These are phyloP conservation scores for Diospyros lotus DNA, from an alignment of 148 eudicot species.

Conservation along the genomic window DNA sequence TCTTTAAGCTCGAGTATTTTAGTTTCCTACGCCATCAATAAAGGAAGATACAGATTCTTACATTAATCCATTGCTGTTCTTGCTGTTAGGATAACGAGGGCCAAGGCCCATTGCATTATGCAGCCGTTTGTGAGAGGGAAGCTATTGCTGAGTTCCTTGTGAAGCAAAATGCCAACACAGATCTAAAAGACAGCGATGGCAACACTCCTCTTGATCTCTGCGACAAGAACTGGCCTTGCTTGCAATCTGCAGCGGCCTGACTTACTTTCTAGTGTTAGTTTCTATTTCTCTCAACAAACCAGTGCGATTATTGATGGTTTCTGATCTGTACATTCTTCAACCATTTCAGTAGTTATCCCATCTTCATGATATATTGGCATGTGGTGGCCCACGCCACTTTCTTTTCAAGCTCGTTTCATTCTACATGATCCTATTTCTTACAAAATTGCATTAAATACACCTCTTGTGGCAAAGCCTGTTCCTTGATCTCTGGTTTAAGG, in stretches of 20 bases:
- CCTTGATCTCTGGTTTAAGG: too few relatives aligned
- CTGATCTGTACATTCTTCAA: slow-evolving; percentile 11
- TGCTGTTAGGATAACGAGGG: slow-evolving; percentile 79
- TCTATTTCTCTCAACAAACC: not conserved
- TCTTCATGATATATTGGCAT: slow-evolving; percentile 2
- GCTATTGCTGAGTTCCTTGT: slow-evolving; percentile 72
- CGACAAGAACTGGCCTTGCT: slow-evolving; percentile 76
- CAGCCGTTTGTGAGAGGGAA: slow-evolving; percentile 88
- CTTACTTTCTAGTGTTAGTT: not conserved
- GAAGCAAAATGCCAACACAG: slow-evolving; percentile 58
- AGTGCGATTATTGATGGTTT: not conserved
- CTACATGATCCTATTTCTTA: not conserved
- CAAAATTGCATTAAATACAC: not conserved
- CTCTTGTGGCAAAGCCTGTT: too few relatives aligned
- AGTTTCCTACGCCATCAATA: not conserved
- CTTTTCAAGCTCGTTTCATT: not conserved
- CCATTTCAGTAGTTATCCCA: not conserved
- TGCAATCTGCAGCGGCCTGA: slow-evolving; percentile 28
- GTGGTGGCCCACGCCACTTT: not conserved
- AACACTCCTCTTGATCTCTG: slow-evolving; percentile 58
- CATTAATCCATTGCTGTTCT: not conserved
- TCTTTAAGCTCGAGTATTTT: not conserved
- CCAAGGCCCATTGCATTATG: slow-evolving; percentile 86
- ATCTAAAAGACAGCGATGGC: slow-evolving; percentile 60
- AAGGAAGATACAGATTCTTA: not conserved